Conservation (phyloP, 116 monocot genomes). For the Trichopus zeylanicus region DNA sequence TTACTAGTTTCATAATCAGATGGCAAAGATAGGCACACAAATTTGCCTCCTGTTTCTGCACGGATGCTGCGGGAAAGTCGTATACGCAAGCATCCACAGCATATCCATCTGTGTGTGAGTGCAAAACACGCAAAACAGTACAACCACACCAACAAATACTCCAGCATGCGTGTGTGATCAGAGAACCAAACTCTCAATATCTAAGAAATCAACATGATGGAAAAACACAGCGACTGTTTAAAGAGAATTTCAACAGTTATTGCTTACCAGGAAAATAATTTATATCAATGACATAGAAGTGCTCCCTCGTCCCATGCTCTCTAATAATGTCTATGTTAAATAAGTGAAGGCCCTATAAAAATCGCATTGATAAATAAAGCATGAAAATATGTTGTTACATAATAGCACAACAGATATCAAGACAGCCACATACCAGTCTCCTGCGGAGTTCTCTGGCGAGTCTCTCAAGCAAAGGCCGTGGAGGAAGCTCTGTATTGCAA, state of each 20-base stretch:
- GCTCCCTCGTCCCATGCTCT: conserved; percentile 75
- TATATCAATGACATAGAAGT: conserved; percentile 93
- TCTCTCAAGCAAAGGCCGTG: conserved; percentile 71
- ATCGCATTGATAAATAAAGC: not conserved
- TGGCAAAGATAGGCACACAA: too few species aligned
- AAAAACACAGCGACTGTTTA: not conserved
- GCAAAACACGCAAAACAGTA: too few species aligned
- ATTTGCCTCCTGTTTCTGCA: too few species aligned
- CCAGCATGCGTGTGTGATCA: too few species aligned
- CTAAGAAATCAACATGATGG: not conserved
- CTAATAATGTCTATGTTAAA: conserved; percentile 97
- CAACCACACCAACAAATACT: too few species aligned
- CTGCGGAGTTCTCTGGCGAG: conserved; percentile 75
- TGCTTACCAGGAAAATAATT: conserved; percentile 90
- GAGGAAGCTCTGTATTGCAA: conserved; percentile 74
- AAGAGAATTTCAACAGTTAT: not conserved
- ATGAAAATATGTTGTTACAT: not conserved
- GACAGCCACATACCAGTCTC: conserved; percentile 42
- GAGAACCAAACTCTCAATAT: too few species aligned
- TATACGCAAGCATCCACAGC: too few species aligned
- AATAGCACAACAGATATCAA: not conserved
- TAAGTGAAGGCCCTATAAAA: conserved; percentile 65
- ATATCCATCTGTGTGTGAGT: too few species aligned
- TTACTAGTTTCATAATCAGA: too few species aligned
- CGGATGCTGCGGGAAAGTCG: too few species aligned